Evolutionary conservation across 768 basidiomycete species (phyloP).

Genomic region (Amanita brunnescens): DNA sequence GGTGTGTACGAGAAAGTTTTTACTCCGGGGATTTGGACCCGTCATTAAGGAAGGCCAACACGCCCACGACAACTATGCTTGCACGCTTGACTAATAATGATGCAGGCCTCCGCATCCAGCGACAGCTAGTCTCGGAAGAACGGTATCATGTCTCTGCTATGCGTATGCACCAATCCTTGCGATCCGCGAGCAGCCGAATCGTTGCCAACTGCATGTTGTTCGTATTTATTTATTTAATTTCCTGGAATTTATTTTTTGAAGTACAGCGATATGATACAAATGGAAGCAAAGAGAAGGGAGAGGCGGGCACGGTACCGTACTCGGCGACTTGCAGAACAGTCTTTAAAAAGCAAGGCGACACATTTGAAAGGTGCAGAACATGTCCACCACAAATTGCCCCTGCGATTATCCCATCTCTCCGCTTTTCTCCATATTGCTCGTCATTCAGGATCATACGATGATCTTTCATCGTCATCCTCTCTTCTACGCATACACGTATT

Average conservation of each 20-base stretch:
- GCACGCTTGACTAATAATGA: slow-evolving; percentile 2
- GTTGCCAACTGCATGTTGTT: slow-evolving; percentile 2
- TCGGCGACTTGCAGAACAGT: too few species aligned
- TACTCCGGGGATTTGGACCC: slow-evolving; percentile 3
- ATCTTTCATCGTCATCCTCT: too few species aligned
- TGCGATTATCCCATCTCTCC: too few species aligned
- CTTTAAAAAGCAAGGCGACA: too few species aligned
- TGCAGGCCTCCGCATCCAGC: slow-evolving; percentile 1
- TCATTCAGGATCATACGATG: too few species aligned
- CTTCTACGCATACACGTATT: too few species aligned
- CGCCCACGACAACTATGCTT: neutral
- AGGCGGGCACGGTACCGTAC: too few species aligned
- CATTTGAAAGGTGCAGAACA: too few species aligned
- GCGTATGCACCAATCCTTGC: slow-evolving; percentile 1
- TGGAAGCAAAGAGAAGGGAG: too few species aligned
- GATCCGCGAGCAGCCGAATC: slow-evolving; percentile 1
- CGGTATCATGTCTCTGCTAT: slow-evolving; percentile 1
- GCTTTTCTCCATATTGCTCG: too few species aligned
- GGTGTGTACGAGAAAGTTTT: slow-evolving; percentile 1
- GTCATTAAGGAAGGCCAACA: slow-evolving; percentile 1
- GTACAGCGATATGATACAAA: too few species aligned
- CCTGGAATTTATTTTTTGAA: neutral
- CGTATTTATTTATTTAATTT: neutral
- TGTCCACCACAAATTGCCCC: too few species aligned
- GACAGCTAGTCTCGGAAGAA: slow-evolving; percentile 2